A percentile compares a stretch with the other conserved stretches of the same genome.
phyloP scores from a whole-genome alignment of 768 basidiomycete species.

The Ramaria sp. region DNA sequence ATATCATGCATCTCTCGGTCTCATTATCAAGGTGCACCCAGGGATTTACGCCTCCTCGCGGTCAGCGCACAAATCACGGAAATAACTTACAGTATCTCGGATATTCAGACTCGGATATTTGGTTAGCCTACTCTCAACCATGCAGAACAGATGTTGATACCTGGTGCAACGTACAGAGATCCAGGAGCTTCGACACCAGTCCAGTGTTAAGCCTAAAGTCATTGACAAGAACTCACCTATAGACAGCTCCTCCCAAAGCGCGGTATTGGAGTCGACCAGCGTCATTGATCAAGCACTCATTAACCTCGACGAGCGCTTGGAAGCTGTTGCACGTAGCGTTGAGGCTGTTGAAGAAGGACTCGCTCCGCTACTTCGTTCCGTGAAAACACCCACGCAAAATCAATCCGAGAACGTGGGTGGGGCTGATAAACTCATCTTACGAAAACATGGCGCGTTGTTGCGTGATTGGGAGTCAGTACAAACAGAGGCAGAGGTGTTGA shows the following conservation, averaged over 20 bases:
- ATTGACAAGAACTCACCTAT: constrained; percentile 30
- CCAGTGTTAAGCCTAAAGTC: constrained; percentile 37
- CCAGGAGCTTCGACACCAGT: constrained; percentile 82
- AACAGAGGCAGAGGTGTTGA: constrained; percentile 66
- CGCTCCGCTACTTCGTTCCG: constrained; percentile 41
- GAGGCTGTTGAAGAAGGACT: constrained; percentile 56
- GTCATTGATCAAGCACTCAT: constrained; percentile 77
- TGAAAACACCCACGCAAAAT: constrained; percentile 37
- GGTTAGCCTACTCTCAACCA: constrained; percentile 33
- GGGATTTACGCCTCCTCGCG: constrained; percentile 66
- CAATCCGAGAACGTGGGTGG: constrained; percentile 25
- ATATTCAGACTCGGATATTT: constrained; percentile 86
- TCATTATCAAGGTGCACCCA: constrained; percentile 23
- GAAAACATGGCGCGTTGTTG: constrained; percentile 64
- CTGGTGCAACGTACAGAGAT: constrained; percentile 47
- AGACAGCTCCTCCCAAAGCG: neutral
- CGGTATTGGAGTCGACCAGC: constrained; percentile 22
- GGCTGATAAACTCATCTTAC: constrained; percentile 38
- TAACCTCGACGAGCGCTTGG: constrained; percentile 67
- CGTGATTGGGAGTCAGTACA: constrained; percentile 77
- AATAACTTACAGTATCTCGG: constrained; percentile 75
- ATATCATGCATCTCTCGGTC: constrained; percentile 11
- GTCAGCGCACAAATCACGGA: constrained; percentile 82
- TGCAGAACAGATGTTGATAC: neutral
- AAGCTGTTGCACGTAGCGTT: constrained; percentile 61